Evolutionary conservation across 176 grass and related monocot species (phyloP).

Genomic region (Phyllostachys edulis): DNA sequence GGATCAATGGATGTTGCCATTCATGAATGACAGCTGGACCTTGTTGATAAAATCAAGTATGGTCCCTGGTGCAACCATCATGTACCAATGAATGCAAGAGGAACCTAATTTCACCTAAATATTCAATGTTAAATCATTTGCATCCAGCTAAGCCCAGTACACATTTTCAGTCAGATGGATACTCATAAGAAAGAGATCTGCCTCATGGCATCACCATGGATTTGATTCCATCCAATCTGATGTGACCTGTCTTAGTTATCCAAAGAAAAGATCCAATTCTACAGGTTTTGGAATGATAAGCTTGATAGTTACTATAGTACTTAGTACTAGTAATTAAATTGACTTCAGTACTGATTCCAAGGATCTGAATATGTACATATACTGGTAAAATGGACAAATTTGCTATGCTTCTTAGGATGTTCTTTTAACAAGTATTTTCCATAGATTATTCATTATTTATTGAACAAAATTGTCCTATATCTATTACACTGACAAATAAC

Average conservation of each 20-base stretch:
- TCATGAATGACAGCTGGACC: neutral
- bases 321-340: neutral
- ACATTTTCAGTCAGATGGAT: constrained; percentile 28
- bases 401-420: neutral
- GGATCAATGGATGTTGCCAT: constrained; percentile 2
- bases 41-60: constrained; percentile 14
- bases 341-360: constrained; percentile 12
- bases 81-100: constrained; percentile 18
- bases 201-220: neutral
- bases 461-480: neutral
- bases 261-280: neutral
- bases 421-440: neutral
- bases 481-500: constrained; percentile 6
- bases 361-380: neutral
- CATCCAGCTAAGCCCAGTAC: constrained; percentile 24
- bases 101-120: neutral
- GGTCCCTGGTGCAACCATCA: constrained; percentile 32
- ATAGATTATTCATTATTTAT: neutral
- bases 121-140: constrained; percentile 25
- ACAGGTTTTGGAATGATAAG: neutral
- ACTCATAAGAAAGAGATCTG: constrained; percentile 8
- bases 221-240: constrained; percentile 27
- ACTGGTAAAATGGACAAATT: neutral
- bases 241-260: constrained; percentile 14
- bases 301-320: neutral